These are phyloP conservation scores for Seminavis robusta DNA, from an alignment of 108 stramenopile species.

Conservation along the genomic window DNA sequence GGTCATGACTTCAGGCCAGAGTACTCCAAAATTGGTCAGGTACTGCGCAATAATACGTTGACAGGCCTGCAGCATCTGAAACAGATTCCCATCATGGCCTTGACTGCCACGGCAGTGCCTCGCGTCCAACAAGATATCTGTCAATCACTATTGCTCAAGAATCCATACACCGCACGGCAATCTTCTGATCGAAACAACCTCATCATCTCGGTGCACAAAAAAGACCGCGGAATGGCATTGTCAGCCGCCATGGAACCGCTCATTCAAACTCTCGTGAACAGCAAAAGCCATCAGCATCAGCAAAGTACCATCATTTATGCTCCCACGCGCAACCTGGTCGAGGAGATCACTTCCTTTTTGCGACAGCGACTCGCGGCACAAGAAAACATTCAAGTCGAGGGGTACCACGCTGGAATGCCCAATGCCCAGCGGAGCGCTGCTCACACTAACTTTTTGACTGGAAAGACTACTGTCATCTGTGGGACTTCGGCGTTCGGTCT, in stretches of 20 bases:
- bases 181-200: slow-evolving; percentile 93
- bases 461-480: slow-evolving; percentile 75
- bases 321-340: slow-evolving; percentile 50
- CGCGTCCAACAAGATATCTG: slow-evolving; percentile 73
- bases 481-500: slow-evolving; percentile 98
- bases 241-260: slow-evolving; percentile 39
- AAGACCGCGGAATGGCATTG: slow-evolving; percentile 43
- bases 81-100: slow-evolving; percentile 75
- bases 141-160: slow-evolving; percentile 50
- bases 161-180: slow-evolving; percentile 46
- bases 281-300: no score
- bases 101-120: slow-evolving; percentile 94
- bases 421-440: slow-evolving; percentile 38
- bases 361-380: slow-evolving; percentile 13
- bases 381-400: slow-evolving; percentile 5
- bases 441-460: slow-evolving; percentile 80
- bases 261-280: neutral
- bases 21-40: slow-evolving; percentile 63
- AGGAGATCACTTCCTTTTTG: slow-evolving; percentile 36
- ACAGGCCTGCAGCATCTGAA: neutral
- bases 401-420: slow-evolving; percentile 89
- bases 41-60: slow-evolving; percentile 40
- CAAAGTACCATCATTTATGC: slow-evolving; percentile 81
- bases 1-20: slow-evolving; percentile 91
- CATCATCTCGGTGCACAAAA: slow-evolving; percentile 55